These are phyloP conservation scores for Mucuna pruriens DNA, from an alignment of 306 rosid genomes.

Conservation along the genomic window DNA sequence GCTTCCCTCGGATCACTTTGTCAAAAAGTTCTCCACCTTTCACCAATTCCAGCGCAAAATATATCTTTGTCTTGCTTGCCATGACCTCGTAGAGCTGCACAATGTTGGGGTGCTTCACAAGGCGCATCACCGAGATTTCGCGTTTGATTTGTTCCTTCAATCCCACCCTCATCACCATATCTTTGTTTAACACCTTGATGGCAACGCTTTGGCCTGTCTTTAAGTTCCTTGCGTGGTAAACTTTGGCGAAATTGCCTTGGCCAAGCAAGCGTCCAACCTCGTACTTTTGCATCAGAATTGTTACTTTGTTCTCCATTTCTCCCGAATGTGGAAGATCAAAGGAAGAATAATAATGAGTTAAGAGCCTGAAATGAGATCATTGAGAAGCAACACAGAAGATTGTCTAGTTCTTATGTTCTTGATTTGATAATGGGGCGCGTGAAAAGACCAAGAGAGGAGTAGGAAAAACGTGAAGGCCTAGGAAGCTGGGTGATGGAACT, in stretches of 20 bases:
- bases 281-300: conserved; percentile 55
- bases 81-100: conserved; percentile 68
- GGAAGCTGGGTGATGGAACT: conserved; percentile 24
- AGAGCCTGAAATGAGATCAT: neutral
- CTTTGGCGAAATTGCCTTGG: conserved; percentile 67
- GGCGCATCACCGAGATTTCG: conserved; percentile 62
- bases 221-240: conserved; percentile 56
- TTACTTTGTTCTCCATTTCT: conserved; percentile 38
- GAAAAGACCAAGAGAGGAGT: neutral
- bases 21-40: conserved; percentile 71
- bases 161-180: conserved; percentile 49
- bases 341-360: neutral
- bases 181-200: conserved; percentile 60
- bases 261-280: conserved; percentile 66
- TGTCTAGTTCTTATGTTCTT: neutral
- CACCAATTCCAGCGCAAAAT: conserved; percentile 64
- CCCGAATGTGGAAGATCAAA: neutral
- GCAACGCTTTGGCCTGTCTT: conserved; percentile 55
- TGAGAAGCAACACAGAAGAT: neutral
- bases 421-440: neutral
- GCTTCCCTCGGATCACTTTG: conserved; percentile 59
- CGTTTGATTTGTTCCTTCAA: conserved; percentile 67
- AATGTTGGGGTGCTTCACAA: conserved; percentile 61
- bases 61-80: conserved; percentile 76
- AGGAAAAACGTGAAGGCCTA: conserved; percentile 17